Percentiles rank a stretch among this genome's conserved stretches.
Evolutionary conservation across 2,329 filamentous ascomycete genomes (phyloP).

Genomic region (Echinosphaeria canescens): DNA sequence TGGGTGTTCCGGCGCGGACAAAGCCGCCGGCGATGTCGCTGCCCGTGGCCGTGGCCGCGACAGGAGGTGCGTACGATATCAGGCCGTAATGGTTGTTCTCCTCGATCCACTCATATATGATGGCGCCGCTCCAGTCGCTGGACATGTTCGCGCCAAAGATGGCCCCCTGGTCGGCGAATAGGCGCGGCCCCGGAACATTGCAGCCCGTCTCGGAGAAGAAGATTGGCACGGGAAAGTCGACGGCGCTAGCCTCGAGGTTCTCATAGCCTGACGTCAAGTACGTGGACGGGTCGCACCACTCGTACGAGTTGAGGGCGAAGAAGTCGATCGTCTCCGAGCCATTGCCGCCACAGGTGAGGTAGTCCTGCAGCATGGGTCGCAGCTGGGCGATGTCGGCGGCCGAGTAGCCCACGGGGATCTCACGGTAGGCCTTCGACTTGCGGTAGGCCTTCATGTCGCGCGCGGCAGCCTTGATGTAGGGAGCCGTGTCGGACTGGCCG

Average conservation of each 20-base stretch:
- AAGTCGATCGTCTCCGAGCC: conserved; percentile 54
- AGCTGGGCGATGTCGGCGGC: conserved; percentile 62
- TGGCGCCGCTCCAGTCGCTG: conserved; percentile 48
- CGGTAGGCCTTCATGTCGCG: conserved; percentile 71
- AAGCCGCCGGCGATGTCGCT: conserved; percentile 40
- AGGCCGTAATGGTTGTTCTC: conserved; percentile 70
- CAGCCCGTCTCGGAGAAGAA: conserved; percentile 85
- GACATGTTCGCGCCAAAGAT: conserved; percentile 60
- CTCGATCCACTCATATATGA: conserved; percentile 81
- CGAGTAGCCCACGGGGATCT: conserved; percentile 72
- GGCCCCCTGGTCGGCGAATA: conserved; percentile 51
- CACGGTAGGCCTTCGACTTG: conserved; percentile 51
- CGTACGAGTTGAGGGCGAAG: conserved; percentile 70
- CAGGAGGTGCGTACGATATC: conserved; percentile 48
- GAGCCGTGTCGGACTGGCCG: conserved; percentile 41
- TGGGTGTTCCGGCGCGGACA: conserved; percentile 50
- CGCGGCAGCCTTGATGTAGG: conserved; percentile 64
- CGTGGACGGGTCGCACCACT: conserved; percentile 44
- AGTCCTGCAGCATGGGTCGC: conserved; percentile 40
- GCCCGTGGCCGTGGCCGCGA: conserved; percentile 26
- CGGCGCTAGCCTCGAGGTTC: conserved; percentile 42
- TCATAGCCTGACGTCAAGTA: conserved; percentile 48
- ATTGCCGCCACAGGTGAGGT: conserved; percentile 59
- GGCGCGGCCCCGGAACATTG: conserved; percentile 38
- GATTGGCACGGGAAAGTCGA: conserved; percentile 59